Evolutionary conservation across 106 monocot genomes (phyloP).

Genomic region (Phalaenopsis equestris): DNA sequence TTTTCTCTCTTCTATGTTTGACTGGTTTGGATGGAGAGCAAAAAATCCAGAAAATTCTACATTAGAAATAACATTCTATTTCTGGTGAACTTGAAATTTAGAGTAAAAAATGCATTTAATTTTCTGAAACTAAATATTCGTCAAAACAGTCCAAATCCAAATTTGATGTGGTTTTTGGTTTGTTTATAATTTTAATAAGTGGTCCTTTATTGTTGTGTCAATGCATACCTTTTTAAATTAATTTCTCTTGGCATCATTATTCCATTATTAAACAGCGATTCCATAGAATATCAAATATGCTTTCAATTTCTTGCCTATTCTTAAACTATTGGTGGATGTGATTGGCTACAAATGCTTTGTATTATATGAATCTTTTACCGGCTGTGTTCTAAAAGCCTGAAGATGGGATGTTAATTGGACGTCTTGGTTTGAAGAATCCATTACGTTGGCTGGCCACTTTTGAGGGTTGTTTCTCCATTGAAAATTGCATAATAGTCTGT

Average conservation of each 20-base stretch:
- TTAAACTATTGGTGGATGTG: neutral
- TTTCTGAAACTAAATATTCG: too few species aligned
- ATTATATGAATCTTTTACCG: constrained; percentile 2
- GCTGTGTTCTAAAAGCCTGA: constrained; percentile 16
- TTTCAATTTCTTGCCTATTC: neutral
- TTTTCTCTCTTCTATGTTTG: neutral
- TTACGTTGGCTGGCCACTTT: constrained; percentile 27
- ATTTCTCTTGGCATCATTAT: neutral
- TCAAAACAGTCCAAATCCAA: neutral
- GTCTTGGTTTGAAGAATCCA: constrained; percentile 27
- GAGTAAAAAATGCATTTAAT: neutral
- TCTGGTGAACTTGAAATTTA: neutral
- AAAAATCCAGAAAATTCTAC: neutral
- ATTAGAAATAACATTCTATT: neutral
- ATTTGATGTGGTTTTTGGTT: neutral
- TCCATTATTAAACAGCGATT: neutral
- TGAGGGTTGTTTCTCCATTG: constrained; percentile 23
- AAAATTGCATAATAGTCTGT: constrained; percentile 33
- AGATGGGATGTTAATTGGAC: constrained; percentile 17
- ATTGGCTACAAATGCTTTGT: constrained; percentile 2
- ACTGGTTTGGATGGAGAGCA: neutral
- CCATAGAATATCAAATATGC: neutral
- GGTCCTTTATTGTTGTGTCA: neutral
- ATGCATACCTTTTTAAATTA: neutral
- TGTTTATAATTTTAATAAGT: neutral